Base-by-base conservation (phyloP, 768 basidiomycete species). In the Mycena vitilis region DNA sequence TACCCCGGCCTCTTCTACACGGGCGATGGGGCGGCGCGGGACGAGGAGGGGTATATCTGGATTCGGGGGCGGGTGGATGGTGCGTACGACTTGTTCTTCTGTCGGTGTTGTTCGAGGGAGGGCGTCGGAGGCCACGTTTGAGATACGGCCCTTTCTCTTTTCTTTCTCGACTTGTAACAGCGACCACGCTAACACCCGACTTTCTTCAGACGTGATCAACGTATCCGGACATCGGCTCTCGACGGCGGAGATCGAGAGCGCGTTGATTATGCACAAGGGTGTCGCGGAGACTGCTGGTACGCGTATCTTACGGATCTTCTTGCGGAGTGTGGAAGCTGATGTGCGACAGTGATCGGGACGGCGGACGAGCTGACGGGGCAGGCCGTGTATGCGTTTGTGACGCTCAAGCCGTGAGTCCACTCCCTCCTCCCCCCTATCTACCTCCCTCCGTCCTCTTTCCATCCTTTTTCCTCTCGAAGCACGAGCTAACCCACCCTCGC, bases 221-320 rank as follows among this genome's bases (percentile, higher is more conserved):
- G 96, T 98, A 38, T 96, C 97, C 48, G 97, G 97, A 2, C 97
- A 99, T 80, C 91, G 97, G 74, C 84, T 99, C 61, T 96, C 95
- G 49, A 99, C 97, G 5, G 97, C 97, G 62, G 97, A 99, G 82
- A 98, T 99, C 68, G 97, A 99, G 82, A 95, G 94, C 4, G 96
- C 97, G 9, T 86, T 99, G 52, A 98, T 99, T 79, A 81, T 94
- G 75, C 96, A 98, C 85, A 88, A 89, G 74, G 97, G 97, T 64
- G 95, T 98, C 37, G 96, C 97, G 8, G 97, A 99, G 85, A 95
- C 97, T 10, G 96, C 96, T 44, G 88, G 85, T 86, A 60, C 20
- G 82, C 70, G 15, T 10, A 25, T 42, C 60, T 52, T 25, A 40
- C 16, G 52, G 48, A 58, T 25, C 61, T 37, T n/a, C 36, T 20